phyloP scores from a whole-genome alignment of 2,329 filamentous ascomycete genomes.

The Fusarium udum region DNA sequence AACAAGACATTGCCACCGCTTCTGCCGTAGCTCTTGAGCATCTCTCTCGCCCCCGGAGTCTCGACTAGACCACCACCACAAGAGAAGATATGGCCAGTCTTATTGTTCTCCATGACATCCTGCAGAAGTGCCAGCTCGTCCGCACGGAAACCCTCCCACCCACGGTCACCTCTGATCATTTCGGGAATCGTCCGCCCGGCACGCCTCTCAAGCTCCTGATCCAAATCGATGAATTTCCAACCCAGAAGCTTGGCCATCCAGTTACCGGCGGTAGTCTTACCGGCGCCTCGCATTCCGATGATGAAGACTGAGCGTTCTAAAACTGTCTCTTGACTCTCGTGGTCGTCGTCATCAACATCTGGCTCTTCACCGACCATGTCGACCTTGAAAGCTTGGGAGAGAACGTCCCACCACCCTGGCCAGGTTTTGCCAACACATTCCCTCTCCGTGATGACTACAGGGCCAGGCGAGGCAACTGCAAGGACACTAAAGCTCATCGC shows the following conservation, averaged over 20 bases:
- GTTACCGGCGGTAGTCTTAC: conserved; percentile 91
- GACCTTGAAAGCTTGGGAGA: conserved; percentile 81
- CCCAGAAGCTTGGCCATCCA: conserved; percentile 83
- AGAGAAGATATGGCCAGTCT: conserved; percentile 83
- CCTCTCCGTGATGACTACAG: conserved; percentile 84
- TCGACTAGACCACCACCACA: conserved; percentile 96
- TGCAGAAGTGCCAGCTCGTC: conserved; percentile 80
- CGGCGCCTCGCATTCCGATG: conserved; percentile 96
- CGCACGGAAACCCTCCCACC: conserved; percentile 89
- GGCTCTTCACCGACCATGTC: conserved; percentile 78
- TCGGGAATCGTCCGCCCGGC: conserved; percentile 83
- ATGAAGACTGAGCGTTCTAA: conserved; percentile 81
- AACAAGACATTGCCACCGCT: conserved; percentile 85
- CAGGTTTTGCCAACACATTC: conserved; percentile 97
- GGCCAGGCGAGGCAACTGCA: conserved; percentile 73
- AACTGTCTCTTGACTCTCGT: not conserved
- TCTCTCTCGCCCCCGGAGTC: conserved; percentile 77
- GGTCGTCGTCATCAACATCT: conserved; percentile 24
- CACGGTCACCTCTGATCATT: conserved; percentile 74
- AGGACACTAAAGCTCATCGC: conserved; percentile 99
- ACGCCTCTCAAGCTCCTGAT: conserved; percentile 82
- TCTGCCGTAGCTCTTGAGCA: conserved; percentile 78
- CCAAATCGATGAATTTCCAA: conserved; percentile 85
- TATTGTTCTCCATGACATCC: conserved; percentile 77
- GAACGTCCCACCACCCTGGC: conserved; percentile 97